Percentiles rank a stretch among this genome's conserved stretches.
phyloP scores from a whole-genome alignment of 768 basidiomycete species.

The Panaeolus cyanescens region DNA sequence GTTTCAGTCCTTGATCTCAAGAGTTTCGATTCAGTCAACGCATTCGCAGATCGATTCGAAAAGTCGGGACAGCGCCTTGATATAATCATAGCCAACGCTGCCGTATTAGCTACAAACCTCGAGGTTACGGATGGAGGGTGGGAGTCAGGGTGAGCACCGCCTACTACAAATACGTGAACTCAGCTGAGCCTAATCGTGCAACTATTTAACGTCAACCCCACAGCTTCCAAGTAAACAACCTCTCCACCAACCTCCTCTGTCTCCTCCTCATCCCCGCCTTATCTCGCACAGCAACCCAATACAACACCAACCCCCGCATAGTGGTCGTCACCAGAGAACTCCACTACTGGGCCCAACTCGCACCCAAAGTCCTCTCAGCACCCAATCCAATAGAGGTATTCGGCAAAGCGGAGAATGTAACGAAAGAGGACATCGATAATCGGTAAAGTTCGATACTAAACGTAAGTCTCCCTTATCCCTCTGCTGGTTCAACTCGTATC shows the following conservation, averaged over 20 bases:
- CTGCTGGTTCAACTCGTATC: background rate
- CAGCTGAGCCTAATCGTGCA: too few relatives aligned
- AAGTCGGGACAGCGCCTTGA: constrained; percentile 38
- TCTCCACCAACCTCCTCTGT: constrained; percentile 40
- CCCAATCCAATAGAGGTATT: constrained; percentile 32
- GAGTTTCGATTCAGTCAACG: constrained; percentile 39
- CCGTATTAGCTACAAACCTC: background rate
- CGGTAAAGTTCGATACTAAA: constrained; percentile 30
- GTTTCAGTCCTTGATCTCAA: constrained; percentile 43
- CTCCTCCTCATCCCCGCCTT: constrained; percentile 45
- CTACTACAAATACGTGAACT: background rate
- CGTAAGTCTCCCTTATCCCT: constrained; percentile 18
- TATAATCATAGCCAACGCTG: constrained; percentile 26
- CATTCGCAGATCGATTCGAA: constrained; percentile 35
- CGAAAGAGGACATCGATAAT: constrained; percentile 15
- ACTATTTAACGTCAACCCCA: background rate
- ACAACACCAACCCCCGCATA: constrained; percentile 33
- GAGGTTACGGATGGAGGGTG: constrained; percentile 35
- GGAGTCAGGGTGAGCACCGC: constrained; percentile 35
- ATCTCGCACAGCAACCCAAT: constrained; percentile 34
- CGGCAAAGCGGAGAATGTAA: constrained; percentile 28
- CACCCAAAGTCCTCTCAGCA: constrained; percentile 22
- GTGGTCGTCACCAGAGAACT: constrained; percentile 46
- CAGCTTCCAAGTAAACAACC: constrained; percentile 51
- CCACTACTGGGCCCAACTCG: constrained; percentile 32